Percentiles rank a stretch among this genome's conserved stretches.
Conservation (phyloP, 768 basidiomycete genomes). For the Agaricus blazei region DNA sequence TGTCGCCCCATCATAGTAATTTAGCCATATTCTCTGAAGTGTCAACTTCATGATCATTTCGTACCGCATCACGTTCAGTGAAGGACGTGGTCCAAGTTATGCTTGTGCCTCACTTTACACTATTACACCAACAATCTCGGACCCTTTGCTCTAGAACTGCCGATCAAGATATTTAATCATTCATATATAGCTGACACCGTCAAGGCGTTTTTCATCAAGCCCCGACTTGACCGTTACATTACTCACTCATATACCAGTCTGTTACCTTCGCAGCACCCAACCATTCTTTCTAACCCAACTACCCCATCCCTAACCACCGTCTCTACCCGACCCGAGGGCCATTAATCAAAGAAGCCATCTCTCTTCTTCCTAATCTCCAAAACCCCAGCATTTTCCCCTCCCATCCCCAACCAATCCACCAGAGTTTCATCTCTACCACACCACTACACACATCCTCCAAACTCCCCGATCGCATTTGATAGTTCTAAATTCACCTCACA, state of each 20-base stretch:
- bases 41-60: neutral
- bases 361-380: neutral
- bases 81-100: too few relatives aligned
- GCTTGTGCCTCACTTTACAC: neutral
- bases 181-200: neutral
- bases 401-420: too few relatives aligned
- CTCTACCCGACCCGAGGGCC: neutral
- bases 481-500: neutral
- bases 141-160: neutral
- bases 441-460: neutral
- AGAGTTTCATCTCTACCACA: neutral
- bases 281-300: neutral
- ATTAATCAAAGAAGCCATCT: neutral
- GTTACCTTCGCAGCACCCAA: neutral
- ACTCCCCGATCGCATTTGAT: neutral
- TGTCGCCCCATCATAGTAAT: neutral
- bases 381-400: neutral
- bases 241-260: neutral
- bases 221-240: neutral
- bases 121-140: neutral
- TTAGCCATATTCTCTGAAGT: neutral
- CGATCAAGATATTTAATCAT: conserved; percentile 6
- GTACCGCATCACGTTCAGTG: neutral
- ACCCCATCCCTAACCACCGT: neutral
- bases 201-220: neutral